Base-by-base conservation (phyloP, 202 grass and related monocot species). In the Eragrostis tef region DNA sequence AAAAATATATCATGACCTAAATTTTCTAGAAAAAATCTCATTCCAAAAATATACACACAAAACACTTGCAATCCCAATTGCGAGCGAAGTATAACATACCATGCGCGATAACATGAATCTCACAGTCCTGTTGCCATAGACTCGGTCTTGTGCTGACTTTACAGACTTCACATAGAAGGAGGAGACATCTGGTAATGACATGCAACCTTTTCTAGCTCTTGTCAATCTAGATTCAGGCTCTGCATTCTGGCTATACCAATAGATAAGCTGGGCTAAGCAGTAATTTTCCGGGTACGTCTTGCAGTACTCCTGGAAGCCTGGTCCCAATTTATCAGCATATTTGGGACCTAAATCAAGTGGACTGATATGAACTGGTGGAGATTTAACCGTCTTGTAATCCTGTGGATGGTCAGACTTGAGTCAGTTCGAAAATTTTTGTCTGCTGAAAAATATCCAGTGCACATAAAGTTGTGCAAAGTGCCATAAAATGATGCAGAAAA, bases 61-160 rank as follows among this genome's bases (percentile, higher is more conserved):
- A 26, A 60, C 44, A 27, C 22, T 24, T 45, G 24, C 43, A 67
- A 85, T 51, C 50, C 31, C 63, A 82, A 67, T 6, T 34, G 70
- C 9, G 64, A 27, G 41, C 25, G 16, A 73, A 78, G 49, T 74
- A 79, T 21, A 66, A 96, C 85, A 88, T 88, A 99, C 96, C 96
- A 99, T 99, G 80, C 96, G 93, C 7, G 90, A 87, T 80, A 99
- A 79, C 93, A 99, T 99, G 86, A 95, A 99, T 84, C 93, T 92
- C 78, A 91, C 84, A 68, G 96, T 99, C 75, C 93, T 93, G 66
- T 81, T 81, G 62, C 93, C 87, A 75, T 99, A 99, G 14, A 94
- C 88, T 58, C 87, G 88, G 74, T 99, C 96, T 39, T 92, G 85
- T 56, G 88, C 48, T 82, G 70, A 75, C 72, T 99, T 91, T 20